These are phyloP conservation scores for Hygrocybe punicea DNA, from an alignment of 768 basidiomycete genomes.

Conservation along the genomic window DNA sequence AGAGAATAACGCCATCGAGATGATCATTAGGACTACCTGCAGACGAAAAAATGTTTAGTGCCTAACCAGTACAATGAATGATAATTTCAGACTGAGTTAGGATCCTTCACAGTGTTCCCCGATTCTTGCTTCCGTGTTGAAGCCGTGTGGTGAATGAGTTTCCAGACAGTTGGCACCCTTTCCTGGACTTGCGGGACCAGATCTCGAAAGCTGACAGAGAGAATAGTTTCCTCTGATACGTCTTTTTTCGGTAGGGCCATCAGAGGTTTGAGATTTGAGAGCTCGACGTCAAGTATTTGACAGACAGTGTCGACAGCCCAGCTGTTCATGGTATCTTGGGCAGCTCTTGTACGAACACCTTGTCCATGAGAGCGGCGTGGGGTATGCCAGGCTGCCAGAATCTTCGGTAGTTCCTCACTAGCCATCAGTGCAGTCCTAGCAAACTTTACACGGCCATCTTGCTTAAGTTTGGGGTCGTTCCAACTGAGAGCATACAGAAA, in stretches of 20 bases:
- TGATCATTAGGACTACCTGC: neutral
- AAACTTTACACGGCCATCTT: neutral
- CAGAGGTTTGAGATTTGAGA: too few relatives aligned
- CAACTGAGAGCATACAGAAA: constrained; percentile 2
- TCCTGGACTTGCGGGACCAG: too few relatives aligned
- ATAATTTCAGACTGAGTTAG: neutral
- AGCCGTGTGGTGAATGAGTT: too few relatives aligned
- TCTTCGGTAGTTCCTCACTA: neutral
- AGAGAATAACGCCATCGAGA: neutral
- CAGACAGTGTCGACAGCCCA: too few relatives aligned
- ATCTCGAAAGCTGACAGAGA: too few relatives aligned
- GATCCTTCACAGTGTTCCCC: neutral
- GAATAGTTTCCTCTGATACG: too few relatives aligned
- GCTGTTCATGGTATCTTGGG: neutral
- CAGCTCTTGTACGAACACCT: neutral
- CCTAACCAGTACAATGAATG: neutral
- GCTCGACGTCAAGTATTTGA: too few relatives aligned
- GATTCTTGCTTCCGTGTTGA: too few relatives aligned
- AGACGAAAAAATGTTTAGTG: neutral
- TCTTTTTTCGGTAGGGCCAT: too few relatives aligned
- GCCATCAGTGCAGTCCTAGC: neutral
- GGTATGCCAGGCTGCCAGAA: neutral
- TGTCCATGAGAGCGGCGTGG: neutral
- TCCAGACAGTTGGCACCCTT: too few relatives aligned
- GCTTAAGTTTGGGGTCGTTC: neutral